Evolutionary conservation across 2,329 filamentous ascomycete genomes (phyloP).

Genomic region (Colletotrichum sp.): DNA sequence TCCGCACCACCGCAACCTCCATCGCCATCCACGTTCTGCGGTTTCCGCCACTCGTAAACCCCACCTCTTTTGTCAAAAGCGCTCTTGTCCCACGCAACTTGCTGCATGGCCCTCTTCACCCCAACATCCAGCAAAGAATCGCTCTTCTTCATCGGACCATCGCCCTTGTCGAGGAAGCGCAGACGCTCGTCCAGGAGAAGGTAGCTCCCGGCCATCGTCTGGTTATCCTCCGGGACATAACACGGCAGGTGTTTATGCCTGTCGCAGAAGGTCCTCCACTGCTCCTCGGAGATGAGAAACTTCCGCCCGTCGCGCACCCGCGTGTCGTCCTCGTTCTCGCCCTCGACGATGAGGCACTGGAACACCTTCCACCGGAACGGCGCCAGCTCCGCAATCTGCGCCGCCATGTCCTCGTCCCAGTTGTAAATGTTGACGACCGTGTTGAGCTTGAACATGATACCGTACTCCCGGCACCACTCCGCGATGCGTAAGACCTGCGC

Average conservation of each 20-base stretch:
- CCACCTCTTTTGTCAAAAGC: conserved; percentile 50
- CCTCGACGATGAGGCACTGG: conserved; percentile 56
- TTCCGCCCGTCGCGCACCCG: conserved; percentile 44
- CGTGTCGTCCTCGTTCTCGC: conserved; percentile 54
- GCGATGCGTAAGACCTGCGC: conserved; percentile 46
- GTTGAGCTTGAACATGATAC: conserved; percentile 63
- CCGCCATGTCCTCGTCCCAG: conserved; percentile 54
- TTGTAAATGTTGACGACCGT: conserved; percentile 57
- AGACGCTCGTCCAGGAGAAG: conserved; percentile 58
- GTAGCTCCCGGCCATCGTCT: conserved; percentile 55
- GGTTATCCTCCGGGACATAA: conserved; percentile 55
- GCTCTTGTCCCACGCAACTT: conserved; percentile 51
- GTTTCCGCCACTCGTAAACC: conserved; percentile 52
- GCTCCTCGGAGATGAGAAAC: conserved; percentile 50
- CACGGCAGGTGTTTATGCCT: conserved; percentile 43
- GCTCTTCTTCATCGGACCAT: conserved; percentile 32
- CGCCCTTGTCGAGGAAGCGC: conserved; percentile 52
- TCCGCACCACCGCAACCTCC: neutral
- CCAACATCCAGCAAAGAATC: conserved; percentile 50
- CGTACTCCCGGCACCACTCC: conserved; percentile 48
- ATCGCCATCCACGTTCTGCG: neutral
- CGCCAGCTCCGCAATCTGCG: conserved; percentile 38
- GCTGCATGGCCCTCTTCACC: conserved; percentile 46
- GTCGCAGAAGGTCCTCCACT: conserved; percentile 51
- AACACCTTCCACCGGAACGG: conserved; percentile 63